Conservation (phyloP, 129 eudicot species). For the Tagetes patula region DNA sequence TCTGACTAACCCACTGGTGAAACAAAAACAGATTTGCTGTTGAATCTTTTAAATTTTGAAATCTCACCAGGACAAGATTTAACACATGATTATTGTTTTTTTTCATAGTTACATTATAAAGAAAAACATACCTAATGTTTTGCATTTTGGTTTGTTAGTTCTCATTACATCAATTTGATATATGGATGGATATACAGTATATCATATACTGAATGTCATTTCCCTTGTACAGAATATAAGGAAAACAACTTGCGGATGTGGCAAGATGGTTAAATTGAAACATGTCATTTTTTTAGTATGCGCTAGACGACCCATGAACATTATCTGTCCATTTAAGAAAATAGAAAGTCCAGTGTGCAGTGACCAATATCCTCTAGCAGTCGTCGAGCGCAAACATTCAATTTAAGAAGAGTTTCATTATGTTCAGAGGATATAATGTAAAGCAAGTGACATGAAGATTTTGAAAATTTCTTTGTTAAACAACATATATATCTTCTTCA, state of each 20-base stretch:
- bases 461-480: no score
- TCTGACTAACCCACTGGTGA: not conserved
- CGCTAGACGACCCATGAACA: no score
- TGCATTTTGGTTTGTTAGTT: not conserved
- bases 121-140: not conserved
- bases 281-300: not conserved
- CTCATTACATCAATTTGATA: not conserved
- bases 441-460: no score
- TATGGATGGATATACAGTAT: not conserved
- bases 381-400: no score
- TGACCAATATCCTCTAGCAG: no score
- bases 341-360: no score
- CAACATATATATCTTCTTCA: no score
- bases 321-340: no score
- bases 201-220: not conserved
- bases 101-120: conserved; percentile 18
- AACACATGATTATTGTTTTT: not conserved
- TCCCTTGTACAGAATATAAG: not conserved
- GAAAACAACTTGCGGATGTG: not conserved
- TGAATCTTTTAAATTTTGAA: not conserved
- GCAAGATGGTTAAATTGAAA: not conserved
- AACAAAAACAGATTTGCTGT: conserved; percentile 20
- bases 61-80: conserved; percentile 7
- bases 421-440: no score
- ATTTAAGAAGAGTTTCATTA: no score